Conservation (phyloP, 73 alveolate genomes). For the Diophrys appendiculata region DNA sequence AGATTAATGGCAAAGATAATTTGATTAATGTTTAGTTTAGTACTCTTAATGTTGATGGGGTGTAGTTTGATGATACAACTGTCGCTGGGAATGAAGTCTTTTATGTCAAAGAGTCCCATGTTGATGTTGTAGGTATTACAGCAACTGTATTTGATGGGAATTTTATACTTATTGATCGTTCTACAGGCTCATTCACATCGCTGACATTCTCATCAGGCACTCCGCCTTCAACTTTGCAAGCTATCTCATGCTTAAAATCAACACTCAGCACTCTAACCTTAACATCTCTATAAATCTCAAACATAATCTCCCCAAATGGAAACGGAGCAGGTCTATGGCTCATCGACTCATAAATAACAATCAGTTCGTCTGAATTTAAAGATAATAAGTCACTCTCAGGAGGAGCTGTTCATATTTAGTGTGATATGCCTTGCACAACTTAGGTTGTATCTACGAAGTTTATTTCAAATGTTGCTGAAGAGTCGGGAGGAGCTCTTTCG, state of each 20-base stretch:
- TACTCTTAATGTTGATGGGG: no score
- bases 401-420: neutral
- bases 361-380: neutral
- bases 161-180: neutral
- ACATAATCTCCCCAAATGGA: neutral
- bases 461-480: neutral
- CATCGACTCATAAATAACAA: neutral
- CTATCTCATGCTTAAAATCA: neutral
- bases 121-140: no score
- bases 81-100: no score
- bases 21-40: no score
- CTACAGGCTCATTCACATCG: neutral
- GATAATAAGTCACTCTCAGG: neutral
- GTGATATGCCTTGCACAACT: neutral
- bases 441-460: neutral
- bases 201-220: neutral
- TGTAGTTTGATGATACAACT: no score
- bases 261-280: no score
- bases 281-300: no score
- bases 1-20: no score
- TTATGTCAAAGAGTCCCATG: no score
- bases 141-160: neutral
- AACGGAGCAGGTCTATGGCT: neutral
- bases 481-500: neutral
- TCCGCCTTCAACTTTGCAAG: neutral